Base-by-base conservation (phyloP, 148 eudicot species). In the Arctostaphylos glauca region DNA sequence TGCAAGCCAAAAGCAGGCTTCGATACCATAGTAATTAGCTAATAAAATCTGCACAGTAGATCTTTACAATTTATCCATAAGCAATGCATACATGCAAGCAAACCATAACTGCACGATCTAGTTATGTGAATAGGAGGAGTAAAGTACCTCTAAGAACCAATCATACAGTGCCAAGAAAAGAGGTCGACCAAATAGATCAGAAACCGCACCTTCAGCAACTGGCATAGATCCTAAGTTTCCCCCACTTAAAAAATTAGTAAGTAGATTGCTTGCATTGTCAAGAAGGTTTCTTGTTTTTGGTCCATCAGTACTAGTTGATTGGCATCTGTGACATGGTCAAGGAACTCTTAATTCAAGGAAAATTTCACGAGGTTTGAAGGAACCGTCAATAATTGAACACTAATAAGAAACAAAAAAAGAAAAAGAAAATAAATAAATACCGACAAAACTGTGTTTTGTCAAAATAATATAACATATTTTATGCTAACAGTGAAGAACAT, bases 261-360 rank as follows among this genome's bases (percentile, higher is more conserved):
- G 91, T 52, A 97, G 89, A 81, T 97, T 97, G 89, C 99, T 97
- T 66, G 99, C 97, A 87, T 94, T 93, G 84, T 97, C 99, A 83
- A 97, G 79, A 50, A 97, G 72, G 79, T 87, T 94, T 88, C 88
- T 89, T 59, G 93, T 85, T 88, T 93, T 94, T 10, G 90, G 81
- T 84, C 89, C 94, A 55, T 92, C 93, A 4, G 96, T 88, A 81
- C 89, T 81, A 67, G 92, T 89, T 80, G 97, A 91, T 78, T 94
- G 91, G 83, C 98, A 94, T 86, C 99, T 96, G 87, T 87, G 86
- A 67, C 64, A 74, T 77, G 81, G 38, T 43, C 53, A 56, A 77
- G 47, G 15, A 23, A 72, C 55, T 73, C 72, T 10, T 55, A 6
- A 56, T 73, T 72, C 41, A 23, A 18, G 10, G 55, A 12, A 80